These are phyloP conservation scores for Myrmaecium sp. DNA, from an alignment of 2,329 filamentous ascomycete genomes.

Conservation along the genomic window DNA sequence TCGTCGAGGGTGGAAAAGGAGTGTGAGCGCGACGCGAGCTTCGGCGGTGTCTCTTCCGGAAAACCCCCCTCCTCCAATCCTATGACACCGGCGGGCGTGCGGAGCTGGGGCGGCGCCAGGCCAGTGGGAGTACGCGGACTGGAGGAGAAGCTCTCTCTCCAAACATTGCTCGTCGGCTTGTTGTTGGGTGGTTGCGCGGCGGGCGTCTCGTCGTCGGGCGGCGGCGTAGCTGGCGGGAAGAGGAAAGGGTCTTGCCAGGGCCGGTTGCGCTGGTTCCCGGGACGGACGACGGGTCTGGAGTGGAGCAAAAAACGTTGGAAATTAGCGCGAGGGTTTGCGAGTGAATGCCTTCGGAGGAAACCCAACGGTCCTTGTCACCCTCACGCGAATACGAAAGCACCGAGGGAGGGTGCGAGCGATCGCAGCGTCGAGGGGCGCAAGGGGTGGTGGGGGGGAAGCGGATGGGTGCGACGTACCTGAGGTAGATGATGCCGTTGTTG, in stretches of 20 bases:
- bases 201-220: constrained; percentile 17
- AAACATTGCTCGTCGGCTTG: constrained; percentile 17
- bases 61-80: constrained; percentile 9
- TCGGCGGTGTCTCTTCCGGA: constrained; percentile 7
- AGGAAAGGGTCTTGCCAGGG: constrained; percentile 19
- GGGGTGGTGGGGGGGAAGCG: not conserved
- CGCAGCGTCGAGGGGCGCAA: constrained; percentile 1
- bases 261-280: constrained; percentile 17
- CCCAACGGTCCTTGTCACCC: constrained; percentile 1
- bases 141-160: constrained; percentile 17
- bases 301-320: constrained; percentile 4
- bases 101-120: constrained; percentile 6
- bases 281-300: constrained; percentile 18
- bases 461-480: constrained; percentile 18
- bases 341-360: not conserved
- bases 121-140: constrained; percentile 15
- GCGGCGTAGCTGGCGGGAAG: constrained; percentile 21
- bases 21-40: constrained; percentile 32
- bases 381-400: constrained; percentile 1
- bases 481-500: constrained; percentile 30
- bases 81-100: constrained; percentile 8
- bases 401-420: constrained; percentile 1
- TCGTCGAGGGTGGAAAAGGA: constrained; percentile 68
- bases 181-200: constrained; percentile 12
- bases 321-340: constrained; percentile 6